Base-by-base conservation (phyloP, 1,284 basidiomycete species). In the Laetiporus sulphureus region DNA sequence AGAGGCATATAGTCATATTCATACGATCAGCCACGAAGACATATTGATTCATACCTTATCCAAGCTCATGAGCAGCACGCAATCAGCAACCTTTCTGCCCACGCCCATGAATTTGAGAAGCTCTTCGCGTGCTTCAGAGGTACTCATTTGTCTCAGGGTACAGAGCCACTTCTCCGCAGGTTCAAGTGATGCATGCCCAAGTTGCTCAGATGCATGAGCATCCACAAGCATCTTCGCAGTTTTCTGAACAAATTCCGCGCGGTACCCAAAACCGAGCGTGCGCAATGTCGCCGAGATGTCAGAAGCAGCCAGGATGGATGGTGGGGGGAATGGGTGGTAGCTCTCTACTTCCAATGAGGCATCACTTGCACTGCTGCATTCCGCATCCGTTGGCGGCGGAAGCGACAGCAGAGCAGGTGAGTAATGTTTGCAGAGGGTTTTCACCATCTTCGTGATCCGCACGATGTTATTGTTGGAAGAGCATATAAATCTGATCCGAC, bases 391-490 rank as follows among this genome's bases (percentile, higher is more conserved):
- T 6, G 76, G 78, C 40, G 67, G 60, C 5, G 65, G 59, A 12
- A 77, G 51, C 8, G 73, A 69, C 23, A 85, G 53, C 8, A 94
- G 62, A 7, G 78, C 66, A 7, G 78, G 69, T 2, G 88, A 87
- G 57, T 81, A 94, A 23, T 83, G 71, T 31, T 64, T 72, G 58
- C 79, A 90, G 40, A 85, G 72, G 47, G 74, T 66, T 52, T 84
- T 83, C 27, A 96, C 79, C 82, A 97, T 92, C 45, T 85, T 86
- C 4, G 89, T 87, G 56, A 96, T 97, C 1, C 93, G 83, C 2
- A 78, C 65, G 38, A 97, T 99, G 55, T 99, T 95, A 61, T 99
- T 99, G 58, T 98, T 99, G 1, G 93, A 91, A 13, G 93, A 97
- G 57, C 95, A 99, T 51, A 99, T 97, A 66, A 99, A 99, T 7